Percentiles rank a stretch among this genome's conserved stretches.
Evolutionary conservation across 179 eudicot species (phyloP).

Genomic region (Carnegiea gigantea): DNA sequence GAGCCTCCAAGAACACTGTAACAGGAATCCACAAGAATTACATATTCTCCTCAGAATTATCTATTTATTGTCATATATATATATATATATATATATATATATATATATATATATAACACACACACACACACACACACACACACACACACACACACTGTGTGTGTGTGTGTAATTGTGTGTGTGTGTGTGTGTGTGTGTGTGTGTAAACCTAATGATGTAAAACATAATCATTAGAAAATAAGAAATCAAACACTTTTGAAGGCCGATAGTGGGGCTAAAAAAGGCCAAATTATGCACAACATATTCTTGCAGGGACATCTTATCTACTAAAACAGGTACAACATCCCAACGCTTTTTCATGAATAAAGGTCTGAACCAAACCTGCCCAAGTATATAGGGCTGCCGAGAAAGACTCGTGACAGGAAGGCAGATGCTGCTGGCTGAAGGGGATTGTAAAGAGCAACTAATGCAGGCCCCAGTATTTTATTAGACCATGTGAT

Average conservation of each 20-base stretch:
- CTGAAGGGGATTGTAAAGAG: conserved; percentile 95
- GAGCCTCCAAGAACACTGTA: conserved; percentile 90
- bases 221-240: neutral
- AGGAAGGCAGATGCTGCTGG: conserved; percentile 93
- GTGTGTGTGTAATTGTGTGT: too few relatives aligned
- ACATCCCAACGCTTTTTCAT: neutral
- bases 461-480: conserved; percentile 90
- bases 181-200: neutral
- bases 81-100: too few relatives aligned
- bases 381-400: conserved; percentile 97
- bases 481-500: conserved; percentile 93
- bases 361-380: conserved; percentile 27
- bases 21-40: neutral
- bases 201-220: neutral
- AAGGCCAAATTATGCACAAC: neutral
- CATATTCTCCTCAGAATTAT: neutral
- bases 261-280: neutral
- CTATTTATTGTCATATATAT: too few relatives aligned
- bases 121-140: too few relatives aligned
- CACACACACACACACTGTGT: too few relatives aligned
- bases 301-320: neutral
- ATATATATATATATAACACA: too few relatives aligned
- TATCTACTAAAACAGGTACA: neutral
- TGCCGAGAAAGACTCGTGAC: conserved; percentile 84
- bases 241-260: neutral